Conservation (phyloP, 139 green algal species). For the Tetratostichococcus sp. region DNA sequence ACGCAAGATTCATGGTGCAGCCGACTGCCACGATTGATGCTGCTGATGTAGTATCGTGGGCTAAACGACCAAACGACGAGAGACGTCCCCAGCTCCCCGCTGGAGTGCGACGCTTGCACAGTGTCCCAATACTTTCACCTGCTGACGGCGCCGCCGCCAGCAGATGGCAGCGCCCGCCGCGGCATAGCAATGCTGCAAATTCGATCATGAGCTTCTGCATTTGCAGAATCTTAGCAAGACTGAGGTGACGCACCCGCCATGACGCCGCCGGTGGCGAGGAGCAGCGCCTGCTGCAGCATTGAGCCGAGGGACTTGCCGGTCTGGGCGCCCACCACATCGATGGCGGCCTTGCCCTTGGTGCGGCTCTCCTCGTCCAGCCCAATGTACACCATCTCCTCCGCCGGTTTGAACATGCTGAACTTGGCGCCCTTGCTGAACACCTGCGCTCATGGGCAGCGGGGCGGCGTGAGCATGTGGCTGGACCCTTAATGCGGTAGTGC, state of each 20-base stretch:
- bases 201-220: too few relatives aligned
- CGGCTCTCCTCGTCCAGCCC: conserved; percentile 63
- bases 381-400: conserved; percentile 93
- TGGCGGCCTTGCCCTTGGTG: conserved; percentile 91
- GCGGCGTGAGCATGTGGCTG: too few relatives aligned
- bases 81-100: too few relatives aligned
- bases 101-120: too few relatives aligned
- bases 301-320: conserved; percentile 61
- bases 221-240: too few relatives aligned
- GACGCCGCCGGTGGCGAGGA: conserved; percentile 17
- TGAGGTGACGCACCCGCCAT: neutral
- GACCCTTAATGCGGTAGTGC: conserved; percentile 28
- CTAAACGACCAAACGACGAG: too few relatives aligned
- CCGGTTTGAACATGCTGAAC: conserved; percentile 91
- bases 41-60: too few relatives aligned
- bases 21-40: neutral
- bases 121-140: too few relatives aligned
- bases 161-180: too few relatives aligned
- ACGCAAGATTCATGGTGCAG: neutral
- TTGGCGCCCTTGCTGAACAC: conserved; percentile 81
- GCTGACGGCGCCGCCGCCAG: too few relatives aligned
- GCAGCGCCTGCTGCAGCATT: conserved; percentile 65
- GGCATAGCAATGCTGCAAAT: too few relatives aligned
- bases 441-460: conserved; percentile 62
- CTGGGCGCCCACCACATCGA: conserved; percentile 87